These are phyloP conservation scores for Magnaporthales sp. DNA, from an alignment of 2,329 filamentous ascomycete genomes.

Conservation along the genomic window DNA sequence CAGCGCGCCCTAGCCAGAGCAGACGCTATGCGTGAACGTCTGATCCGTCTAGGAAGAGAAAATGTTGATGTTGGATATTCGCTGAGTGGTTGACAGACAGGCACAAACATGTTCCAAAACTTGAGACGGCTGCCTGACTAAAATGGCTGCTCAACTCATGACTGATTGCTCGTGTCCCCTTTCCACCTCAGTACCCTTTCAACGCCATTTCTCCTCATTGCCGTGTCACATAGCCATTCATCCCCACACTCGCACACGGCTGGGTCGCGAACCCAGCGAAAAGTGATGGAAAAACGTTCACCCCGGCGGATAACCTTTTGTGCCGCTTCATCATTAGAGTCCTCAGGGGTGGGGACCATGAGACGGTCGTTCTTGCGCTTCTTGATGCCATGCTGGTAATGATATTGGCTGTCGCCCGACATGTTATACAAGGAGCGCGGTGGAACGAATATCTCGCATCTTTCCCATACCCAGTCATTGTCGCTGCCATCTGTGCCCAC, in stretches of 20 bases:
- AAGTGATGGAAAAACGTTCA: constrained; percentile 47
- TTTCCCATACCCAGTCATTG: constrained; percentile 13
- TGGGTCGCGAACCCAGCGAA: constrained; percentile 39
- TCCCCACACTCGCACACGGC: constrained; percentile 42
- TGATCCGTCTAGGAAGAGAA: constrained; percentile 53
- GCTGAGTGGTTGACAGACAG: constrained; percentile 36
- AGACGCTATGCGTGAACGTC: constrained; percentile 52
- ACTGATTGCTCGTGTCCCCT: not conserved
- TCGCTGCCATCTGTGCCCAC: constrained; percentile 10
- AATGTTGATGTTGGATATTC: constrained; percentile 57
- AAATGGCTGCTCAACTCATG: not conserved
- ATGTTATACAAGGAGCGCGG: constrained; percentile 43
- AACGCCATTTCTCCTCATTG: constrained; percentile 33
- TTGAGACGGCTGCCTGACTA: not conserved
- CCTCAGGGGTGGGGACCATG: constrained; percentile 27
- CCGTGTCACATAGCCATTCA: constrained; percentile 40
- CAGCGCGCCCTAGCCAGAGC: constrained; percentile 39
- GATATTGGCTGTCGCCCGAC: constrained; percentile 37
- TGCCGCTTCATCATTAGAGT: constrained; percentile 14
- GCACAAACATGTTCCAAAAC: not conserved
- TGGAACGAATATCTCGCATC: constrained; percentile 34
- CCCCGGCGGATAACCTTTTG: constrained; percentile 25
- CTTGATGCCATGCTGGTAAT: constrained; percentile 29
- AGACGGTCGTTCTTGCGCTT: constrained; percentile 30
- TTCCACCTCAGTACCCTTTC: constrained; percentile 44